Evolutionary conservation across 441 rosid species (phyloP), one percentile per base, ranked within the genome.

Genomic region (Croton setiger): DNA sequence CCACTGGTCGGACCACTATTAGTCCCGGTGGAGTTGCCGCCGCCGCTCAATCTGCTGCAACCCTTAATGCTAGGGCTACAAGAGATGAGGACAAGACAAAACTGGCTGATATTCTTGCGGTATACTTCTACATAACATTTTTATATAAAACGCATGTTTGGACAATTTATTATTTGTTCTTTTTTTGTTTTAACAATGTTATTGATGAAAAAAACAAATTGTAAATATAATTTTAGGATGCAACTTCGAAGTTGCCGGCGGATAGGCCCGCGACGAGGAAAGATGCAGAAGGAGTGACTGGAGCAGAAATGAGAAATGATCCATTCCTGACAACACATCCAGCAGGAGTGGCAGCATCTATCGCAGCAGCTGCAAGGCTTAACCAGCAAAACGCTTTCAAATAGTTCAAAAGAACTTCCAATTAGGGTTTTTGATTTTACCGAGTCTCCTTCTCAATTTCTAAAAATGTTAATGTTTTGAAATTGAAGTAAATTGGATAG

Each of bases 301-400:
- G 77, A 0, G 88, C 91, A 3, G 89, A 84, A 77, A 80, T 86
- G 89, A 76, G 93, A 67, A 88, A 86, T 44, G 80, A 83, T 52
- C 91, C 89, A 0, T 68, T 64, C 61, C 80, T 86, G 45, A 84
- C 91, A 6, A 88, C 95, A 5, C 82, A 85, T 65, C 98, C 95
- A 0, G 78, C 89, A 0, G 95, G 96, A 0, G 89, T 90, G 37
- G 82, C 90, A 0, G 93, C 95, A 11, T 84, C 89, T 0, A 76
- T 92, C 7, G 88, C 89, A 1, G 92, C 95, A 0, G 96, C 91
- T 0, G 96, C 91, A 23, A 79, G 98, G 71, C 84, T 92, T 59
- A 88, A 90, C 77, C 87, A 81, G 78, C 67, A 64, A 47, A 80
- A 49, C 27, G 51, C 13, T 45, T 15, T 10, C 10, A 75, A 69